Base-by-base conservation (phyloP, 2,329 filamentous ascomycete species). In the Paracamarosporium sp. region DNA sequence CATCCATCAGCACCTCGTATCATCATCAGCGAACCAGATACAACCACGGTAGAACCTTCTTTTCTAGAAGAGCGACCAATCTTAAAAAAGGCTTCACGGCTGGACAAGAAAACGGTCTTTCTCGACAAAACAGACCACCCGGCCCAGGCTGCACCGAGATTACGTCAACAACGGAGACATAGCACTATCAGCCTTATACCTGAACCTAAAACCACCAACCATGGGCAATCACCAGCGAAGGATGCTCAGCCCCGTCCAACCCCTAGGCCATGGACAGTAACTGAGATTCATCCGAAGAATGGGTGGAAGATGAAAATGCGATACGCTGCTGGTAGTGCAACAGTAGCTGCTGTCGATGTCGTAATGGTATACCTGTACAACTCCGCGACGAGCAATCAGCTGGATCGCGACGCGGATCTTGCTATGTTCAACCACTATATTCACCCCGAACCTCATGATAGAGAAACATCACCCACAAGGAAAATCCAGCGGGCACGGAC, bases 271-370 rank as follows among this genome's bases (percentile, higher is more conserved):
- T 56, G 53, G 53, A 50, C 36, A 11, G 27, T 38, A 15, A 36
- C n/a, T 15, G 46, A 56, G 7, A 38, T 24, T 5, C 25, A 35
- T 22, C 53, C 46, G n/a, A 43, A 45, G 13, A 35, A 44, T 28
- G 53, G 46, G 11, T 56, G 53, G 46, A 48, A 44, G 13, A 56
- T 56, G 46, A 56, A 25, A 38, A 31, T 50, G 17, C 35, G 53
- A 50, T 48, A 15, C 20, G 30, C 44, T 5, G 30, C 36, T 28
- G 27, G 31, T 4, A 24, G 25, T 17, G 25, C 11, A 13, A 28
- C n/a, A 43, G 24, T 15, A 36, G 25, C 45, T 15, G 2, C 38
- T 28, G 53, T 56, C 27, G 45, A 50, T 44, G 20, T 56, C 2
- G 36, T 56, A 11, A 12, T 51, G 17, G 53, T 56, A 4, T 50